Base-by-base conservation (phyloP, 768 basidiomycete genomes). In the Tricholoma sp. region DNA sequence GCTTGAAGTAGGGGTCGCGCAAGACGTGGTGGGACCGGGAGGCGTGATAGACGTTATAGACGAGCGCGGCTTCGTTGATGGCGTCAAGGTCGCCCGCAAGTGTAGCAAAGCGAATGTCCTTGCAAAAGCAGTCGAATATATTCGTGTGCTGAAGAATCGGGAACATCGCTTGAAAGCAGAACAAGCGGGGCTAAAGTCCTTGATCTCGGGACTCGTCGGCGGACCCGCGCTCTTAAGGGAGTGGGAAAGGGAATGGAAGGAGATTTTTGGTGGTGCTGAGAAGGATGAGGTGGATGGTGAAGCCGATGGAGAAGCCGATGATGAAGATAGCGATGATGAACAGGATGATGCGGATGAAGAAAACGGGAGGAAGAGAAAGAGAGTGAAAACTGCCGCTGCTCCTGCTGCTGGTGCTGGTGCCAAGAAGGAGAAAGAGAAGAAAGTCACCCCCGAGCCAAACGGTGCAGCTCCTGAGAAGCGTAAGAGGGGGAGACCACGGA, bases 51-150 rank as follows among this genome's bases (percentile, higher is more conserved):
- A 88, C 61, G 73, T 81, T 1, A 82, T 90, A n/a, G 91, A 94
- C 58, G 84, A 86, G 36, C 80, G 91, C 3, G 93, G 93, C 3
- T 93, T 87, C 61, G 87, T 94, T 2, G 93, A 95, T 63, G 93
- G 93, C n/a, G 90, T 95, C 66, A 89, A 89, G 68, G 88, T 93
- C 9, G 93, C 93, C 7, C 79, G 91, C 57, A 95, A 94, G 72
- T 90, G 90, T 68, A 89, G 87, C 71, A 95, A 95, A 66, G 91
- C 91, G 2, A 92, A 91, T 56, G 89, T 95, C 5, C 79, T 95
- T 9, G 91, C 88, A 34, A 95, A 94, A 59, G 91, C 91, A 0
- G 89, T 90, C 9, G 93, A 95, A 68, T 95, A 95, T 66, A 95
- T 95, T 57, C 86, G 88, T 8, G 92, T 94, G 4, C 68, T 95